Evolutionary conservation across 208 protist genomes (phyloP).

Genomic region (Wallacemonas sp.): DNA sequence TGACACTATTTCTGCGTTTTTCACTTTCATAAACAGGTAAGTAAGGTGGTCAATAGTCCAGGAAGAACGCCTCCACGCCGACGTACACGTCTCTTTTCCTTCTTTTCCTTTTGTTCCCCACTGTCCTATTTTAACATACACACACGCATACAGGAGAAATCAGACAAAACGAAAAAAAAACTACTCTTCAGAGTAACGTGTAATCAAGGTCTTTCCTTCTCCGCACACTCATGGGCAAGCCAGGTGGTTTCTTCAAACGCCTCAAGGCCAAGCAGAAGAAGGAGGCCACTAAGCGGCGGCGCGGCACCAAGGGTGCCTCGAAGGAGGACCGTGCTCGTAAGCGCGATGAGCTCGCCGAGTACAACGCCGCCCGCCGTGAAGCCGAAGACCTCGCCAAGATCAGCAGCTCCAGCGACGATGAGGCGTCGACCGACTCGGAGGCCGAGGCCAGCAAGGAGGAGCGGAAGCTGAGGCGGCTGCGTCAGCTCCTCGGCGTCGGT

Average conservation of each 20-base stretch:
- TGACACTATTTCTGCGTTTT: too few species aligned
- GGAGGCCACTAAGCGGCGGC: conserved; percentile 36
- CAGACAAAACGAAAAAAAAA: too few species aligned
- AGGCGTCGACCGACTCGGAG: conserved; percentile 66
- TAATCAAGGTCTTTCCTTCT: too few species aligned
- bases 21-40: too few species aligned
- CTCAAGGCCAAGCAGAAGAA: conserved; percentile 80
- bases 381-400: conserved; percentile 72
- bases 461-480: conserved; percentile 40
- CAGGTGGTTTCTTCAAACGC: conserved; percentile 83
- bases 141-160: conserved; percentile 9
- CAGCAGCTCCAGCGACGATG: conserved; percentile 75
- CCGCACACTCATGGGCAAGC: conserved; percentile 85
- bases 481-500: conserved; percentile 40
- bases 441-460: conserved; percentile 34
- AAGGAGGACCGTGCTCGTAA: conserved; percentile 75
- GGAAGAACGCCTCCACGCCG: too few species aligned
- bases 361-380: conserved; percentile 76
- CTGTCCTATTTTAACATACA: conserved; percentile 17
- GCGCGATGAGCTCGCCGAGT: conserved; percentile 69
- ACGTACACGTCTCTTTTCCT: not conserved
- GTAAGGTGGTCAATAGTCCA: too few species aligned
- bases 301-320: conserved; percentile 81
- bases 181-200: too few species aligned
- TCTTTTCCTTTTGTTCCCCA: conserved; percentile 2